Percentiles rank a stretch among this genome's conserved stretches.
Conservation (phyloP, 2,329 filamentous ascomycete genomes). For the Leptographium radiaticola region DNA sequence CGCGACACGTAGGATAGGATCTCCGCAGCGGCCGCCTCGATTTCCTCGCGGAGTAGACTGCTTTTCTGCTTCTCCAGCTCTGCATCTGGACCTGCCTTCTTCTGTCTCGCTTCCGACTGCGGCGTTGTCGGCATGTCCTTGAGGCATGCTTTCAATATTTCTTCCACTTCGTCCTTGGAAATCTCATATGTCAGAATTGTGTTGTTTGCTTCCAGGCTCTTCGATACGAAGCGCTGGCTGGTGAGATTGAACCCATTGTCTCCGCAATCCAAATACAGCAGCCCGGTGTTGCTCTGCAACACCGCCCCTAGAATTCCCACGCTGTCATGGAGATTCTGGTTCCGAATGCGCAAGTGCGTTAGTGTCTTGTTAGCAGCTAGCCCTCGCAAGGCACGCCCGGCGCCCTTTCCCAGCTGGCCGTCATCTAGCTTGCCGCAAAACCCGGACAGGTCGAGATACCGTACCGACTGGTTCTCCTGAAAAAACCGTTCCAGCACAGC, state of each 20-base stretch:
- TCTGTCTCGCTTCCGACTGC: constrained; percentile 5
- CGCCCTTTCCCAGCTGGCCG: constrained; percentile 38
- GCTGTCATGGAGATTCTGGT: constrained; percentile 41
- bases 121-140: constrained; percentile 8
- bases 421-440: constrained; percentile 45
- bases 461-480: constrained; percentile 34
- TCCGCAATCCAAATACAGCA: constrained; percentile 40
- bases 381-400: constrained; percentile 31
- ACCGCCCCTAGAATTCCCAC: constrained; percentile 38
- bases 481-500: constrained; percentile 37
- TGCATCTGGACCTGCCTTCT: constrained; percentile 7
- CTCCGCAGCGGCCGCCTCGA: constrained; percentile 11
- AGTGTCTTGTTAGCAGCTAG: constrained; percentile 18
- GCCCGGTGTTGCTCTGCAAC: constrained; percentile 32
- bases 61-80: constrained; percentile 12
- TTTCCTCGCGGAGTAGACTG: constrained; percentile 8
- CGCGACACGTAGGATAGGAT: constrained; percentile 14
- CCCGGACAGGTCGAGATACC: constrained; percentile 43
- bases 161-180: constrained; percentile 14
- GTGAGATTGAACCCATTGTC: constrained; percentile 42
- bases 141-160: constrained; percentile 13
- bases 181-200: constrained; percentile 31
- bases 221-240: constrained; percentile 32
- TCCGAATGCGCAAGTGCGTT: constrained; percentile 39
- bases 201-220: constrained; percentile 27